Percentiles rank a stretch among this genome's conserved stretches.
These are phyloP conservation scores for Terfezia boudieri DNA, from an alignment of 495 filamentous ascomycete genomes.

Conservation along the genomic window DNA sequence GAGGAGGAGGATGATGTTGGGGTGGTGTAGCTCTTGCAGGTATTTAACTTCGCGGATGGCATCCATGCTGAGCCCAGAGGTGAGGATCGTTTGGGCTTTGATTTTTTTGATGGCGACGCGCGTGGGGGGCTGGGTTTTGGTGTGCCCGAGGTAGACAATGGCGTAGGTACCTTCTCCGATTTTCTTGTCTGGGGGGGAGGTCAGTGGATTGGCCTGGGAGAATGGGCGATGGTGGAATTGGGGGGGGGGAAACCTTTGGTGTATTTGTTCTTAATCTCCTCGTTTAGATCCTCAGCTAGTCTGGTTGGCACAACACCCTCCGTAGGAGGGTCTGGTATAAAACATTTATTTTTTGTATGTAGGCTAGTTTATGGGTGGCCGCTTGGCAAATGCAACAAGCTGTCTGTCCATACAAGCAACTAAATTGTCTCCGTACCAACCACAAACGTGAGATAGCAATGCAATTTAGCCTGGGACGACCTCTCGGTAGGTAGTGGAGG, in stretches of 20 bases:
- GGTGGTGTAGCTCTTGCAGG: conserved; percentile 84
- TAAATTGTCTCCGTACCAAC: too few relatives aligned
- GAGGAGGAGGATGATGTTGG: conserved; percentile 79
- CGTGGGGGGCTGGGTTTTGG: conserved; percentile 39
- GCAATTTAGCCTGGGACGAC: too few relatives aligned
- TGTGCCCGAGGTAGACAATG: conserved; percentile 71
- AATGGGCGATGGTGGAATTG: not conserved
- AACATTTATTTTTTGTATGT: too few relatives aligned
- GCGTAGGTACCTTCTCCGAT: conserved; percentile 95
- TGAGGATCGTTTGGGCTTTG: conserved; percentile 64
- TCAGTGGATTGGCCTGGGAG: not conserved
- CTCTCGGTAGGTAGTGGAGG: too few relatives aligned
- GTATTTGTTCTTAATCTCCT: conserved; percentile 68
- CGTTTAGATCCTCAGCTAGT: conserved; percentile 56
- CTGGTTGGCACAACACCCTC: too few relatives aligned
- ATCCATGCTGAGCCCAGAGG: conserved; percentile 76
- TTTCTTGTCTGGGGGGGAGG: conserved; percentile 45
- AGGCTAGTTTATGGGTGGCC: too few relatives aligned
- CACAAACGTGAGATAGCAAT: too few relatives aligned
- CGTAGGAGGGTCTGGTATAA: too few relatives aligned
- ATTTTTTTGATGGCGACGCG: conserved; percentile 96
- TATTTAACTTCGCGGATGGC: conserved; percentile 87
- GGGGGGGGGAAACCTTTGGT: conserved; percentile 40
- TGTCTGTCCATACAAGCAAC: too few relatives aligned
- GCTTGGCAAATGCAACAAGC: too few relatives aligned